A percentile compares a stretch with the other conserved stretches of the same genome.
phyloP scores from a whole-genome alignment of 2,329 filamentous ascomycete genomes.

The Fusarium sp. region DNA sequence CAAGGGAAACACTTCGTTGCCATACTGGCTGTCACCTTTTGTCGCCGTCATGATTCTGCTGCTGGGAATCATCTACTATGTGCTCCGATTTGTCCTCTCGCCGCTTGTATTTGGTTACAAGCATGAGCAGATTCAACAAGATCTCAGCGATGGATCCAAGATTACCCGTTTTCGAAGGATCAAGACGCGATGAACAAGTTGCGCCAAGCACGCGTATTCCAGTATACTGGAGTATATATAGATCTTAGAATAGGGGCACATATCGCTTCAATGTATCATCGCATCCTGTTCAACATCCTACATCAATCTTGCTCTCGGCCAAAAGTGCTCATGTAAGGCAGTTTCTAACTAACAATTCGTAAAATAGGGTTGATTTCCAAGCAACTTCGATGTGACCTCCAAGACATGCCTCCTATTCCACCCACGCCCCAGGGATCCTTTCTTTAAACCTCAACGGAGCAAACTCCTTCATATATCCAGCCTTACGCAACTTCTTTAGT shows the following conservation, averaged over 20 bases:
- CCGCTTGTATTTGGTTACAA: slow-evolving; percentile 14
- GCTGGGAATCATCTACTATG: slow-evolving; percentile 17
- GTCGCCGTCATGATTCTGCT: slow-evolving; percentile 13
- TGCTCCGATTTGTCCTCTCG: slow-evolving; percentile 1
- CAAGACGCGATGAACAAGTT: not conserved
- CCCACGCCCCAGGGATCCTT: slow-evolving; percentile 4
- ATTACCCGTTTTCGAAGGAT: slow-evolving; percentile 15
- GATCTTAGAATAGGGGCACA: not conserved
- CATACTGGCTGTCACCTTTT: slow-evolving; percentile 23
- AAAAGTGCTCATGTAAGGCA: not conserved
- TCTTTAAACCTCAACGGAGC: not conserved
- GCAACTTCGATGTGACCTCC: not conserved
- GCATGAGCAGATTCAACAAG: slow-evolving; percentile 3
- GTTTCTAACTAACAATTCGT: not conserved
- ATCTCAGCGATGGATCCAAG: slow-evolving; percentile 26
- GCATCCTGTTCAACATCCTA: no score
- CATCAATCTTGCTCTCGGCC: not conserved
- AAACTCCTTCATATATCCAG: not conserved
- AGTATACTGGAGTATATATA: not conserved
- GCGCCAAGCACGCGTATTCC: not conserved
- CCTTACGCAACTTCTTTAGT: slow-evolving; percentile 6
- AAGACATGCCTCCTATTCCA: not conserved
- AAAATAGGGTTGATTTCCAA: not conserved
- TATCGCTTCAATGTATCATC: not conserved
- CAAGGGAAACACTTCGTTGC: slow-evolving; percentile 24